These are phyloP conservation scores for Solanum sejunctum DNA, from an alignment of 257 asterid genomes.

Conservation along the genomic window DNA sequence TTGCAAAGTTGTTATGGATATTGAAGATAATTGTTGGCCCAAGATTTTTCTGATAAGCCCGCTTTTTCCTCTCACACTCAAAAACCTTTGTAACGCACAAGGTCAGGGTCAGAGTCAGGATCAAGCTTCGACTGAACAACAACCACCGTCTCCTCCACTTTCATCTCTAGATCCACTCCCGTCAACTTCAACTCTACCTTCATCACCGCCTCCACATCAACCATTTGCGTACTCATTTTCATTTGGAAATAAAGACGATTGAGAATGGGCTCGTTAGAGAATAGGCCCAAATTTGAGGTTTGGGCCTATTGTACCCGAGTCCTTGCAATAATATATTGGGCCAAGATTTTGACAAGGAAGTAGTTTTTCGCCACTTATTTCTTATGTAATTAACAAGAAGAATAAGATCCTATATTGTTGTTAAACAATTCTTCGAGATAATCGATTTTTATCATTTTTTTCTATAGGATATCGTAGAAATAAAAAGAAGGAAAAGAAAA, in stretches of 20 bases:
- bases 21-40: slow-evolving; percentile 23
- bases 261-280: not conserved
- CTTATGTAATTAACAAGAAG: not conserved
- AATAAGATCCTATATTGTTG: not conserved
- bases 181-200: not conserved
- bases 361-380: not conserved
- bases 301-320: not conserved
- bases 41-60: slow-evolving; percentile 12
- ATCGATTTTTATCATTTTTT: not conserved
- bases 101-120: not conserved
- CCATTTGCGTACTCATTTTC: not conserved
- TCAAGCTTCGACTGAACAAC: not conserved
- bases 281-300: not conserved
- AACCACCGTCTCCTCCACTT: not conserved
- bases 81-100: not conserved
- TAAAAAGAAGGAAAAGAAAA: not conserved
- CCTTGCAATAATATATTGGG: not conserved
- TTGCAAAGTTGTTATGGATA: slow-evolving; percentile 2
- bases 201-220: not conserved
- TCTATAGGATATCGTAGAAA: not conserved
- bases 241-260: not conserved
- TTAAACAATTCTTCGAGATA: not conserved
- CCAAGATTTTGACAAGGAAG: not conserved
- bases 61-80: slow-evolving; percentile 2
- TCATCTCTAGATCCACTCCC: not conserved